Conservation (phyloP, 768 basidiomycete species). For the Leucocoprinus sp. region DNA sequence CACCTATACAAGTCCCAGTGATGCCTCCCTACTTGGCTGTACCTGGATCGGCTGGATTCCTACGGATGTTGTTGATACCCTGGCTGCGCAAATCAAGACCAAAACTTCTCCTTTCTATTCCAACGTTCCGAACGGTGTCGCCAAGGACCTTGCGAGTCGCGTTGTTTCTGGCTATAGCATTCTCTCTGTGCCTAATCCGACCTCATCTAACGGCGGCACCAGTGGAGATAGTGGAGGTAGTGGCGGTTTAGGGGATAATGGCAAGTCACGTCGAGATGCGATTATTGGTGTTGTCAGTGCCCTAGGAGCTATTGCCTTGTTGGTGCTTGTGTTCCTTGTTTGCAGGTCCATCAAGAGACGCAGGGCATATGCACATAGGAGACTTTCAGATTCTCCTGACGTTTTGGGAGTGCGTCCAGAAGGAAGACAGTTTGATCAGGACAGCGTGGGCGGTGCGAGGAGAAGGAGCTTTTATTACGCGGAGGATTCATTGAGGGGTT, state of each 20-base stretch:
- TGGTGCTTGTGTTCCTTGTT: conserved; percentile 66
- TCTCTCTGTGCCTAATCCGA: conserved; percentile 34
- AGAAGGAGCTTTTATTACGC: conserved; percentile 81
- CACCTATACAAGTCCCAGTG: conserved; percentile 39
- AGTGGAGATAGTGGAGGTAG: conserved; percentile 16
- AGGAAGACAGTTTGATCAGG: conserved; percentile 72
- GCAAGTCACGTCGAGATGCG: conserved; percentile 62
- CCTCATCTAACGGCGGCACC: conserved; percentile 11
- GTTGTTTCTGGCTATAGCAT: conserved; percentile 66
- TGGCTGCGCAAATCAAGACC: conserved; percentile 59
- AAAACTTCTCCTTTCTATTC: conserved; percentile 60
- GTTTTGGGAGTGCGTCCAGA: conserved; percentile 42
- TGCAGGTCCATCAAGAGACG: conserved; percentile 61
- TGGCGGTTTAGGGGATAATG: conserved; percentile 22
- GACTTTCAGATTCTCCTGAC: conserved; percentile 52
- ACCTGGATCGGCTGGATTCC: conserved; percentile 71
- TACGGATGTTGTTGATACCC: conserved; percentile 37
- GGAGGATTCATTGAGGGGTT: conserved; percentile 71
- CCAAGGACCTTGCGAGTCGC: conserved; percentile 50
- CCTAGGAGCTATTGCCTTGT: conserved; percentile 68
- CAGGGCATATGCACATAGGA: conserved; percentile 60
- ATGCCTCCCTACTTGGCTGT: conserved; percentile 50
- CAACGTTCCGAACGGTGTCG: conserved; percentile 33
- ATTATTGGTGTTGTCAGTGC: conserved; percentile 88
- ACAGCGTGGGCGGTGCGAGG: conserved; percentile 64